These are phyloP conservation scores for Sedum album DNA, from an alignment of 164 flowering plant genomes.

Conservation along the genomic window DNA sequence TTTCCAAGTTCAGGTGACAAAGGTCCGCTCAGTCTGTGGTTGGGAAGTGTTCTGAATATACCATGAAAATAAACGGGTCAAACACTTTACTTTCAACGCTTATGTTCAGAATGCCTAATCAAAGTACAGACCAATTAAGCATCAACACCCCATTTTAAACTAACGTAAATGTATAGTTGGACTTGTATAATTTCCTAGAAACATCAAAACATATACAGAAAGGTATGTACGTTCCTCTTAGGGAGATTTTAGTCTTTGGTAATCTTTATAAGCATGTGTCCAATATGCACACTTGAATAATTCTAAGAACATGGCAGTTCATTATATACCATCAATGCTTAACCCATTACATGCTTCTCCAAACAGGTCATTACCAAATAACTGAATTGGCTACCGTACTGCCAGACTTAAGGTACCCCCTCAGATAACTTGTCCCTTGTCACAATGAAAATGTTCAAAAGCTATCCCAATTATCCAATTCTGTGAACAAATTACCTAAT, in stretches of 20 bases:
- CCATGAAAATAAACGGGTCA: background rate
- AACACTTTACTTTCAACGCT: background rate
- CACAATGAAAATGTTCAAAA: background rate
- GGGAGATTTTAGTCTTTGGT: background rate
- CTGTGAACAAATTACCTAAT: background rate
- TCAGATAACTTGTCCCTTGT: background rate
- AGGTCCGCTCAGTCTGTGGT: constrained; percentile 70
- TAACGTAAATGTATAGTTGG: background rate
- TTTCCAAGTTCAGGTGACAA: constrained; percentile 91
- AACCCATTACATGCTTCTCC: background rate
- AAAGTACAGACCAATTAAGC: background rate
- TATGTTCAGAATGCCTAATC: background rate
- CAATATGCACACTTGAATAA: background rate
- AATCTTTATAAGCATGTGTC: background rate
- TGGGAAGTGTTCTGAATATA: constrained; percentile 54
- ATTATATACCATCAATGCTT: background rate
- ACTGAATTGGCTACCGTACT: background rate
- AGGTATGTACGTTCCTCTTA: background rate
- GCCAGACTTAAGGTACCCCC: background rate
- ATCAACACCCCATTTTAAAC: no score
- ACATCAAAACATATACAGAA: background rate
- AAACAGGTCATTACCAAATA: background rate
- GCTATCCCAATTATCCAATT: constrained; percentile 1
- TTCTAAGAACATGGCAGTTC: background rate
- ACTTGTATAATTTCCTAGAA: background rate